phyloP scores from a whole-genome alignment of 345 rosid species.

The Brassica cretica region DNA sequence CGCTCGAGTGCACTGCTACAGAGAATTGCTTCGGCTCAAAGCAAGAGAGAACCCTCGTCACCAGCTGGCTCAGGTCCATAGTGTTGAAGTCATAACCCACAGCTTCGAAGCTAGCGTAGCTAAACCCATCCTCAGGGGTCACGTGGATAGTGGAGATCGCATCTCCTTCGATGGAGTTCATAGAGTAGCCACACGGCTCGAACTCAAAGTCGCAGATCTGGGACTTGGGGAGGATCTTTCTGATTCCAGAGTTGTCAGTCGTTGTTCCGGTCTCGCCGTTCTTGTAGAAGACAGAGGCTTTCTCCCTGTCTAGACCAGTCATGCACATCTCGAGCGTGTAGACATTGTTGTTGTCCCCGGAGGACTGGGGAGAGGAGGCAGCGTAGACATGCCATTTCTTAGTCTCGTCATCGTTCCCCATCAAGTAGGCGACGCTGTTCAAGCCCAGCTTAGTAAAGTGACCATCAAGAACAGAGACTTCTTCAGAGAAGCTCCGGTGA shows the following conservation, averaged over 20 bases:
- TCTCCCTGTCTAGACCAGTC: conserved; percentile 79
- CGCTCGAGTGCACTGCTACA: conserved; percentile 59
- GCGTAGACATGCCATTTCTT: conserved; percentile 94
- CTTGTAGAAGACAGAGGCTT: conserved; percentile 75
- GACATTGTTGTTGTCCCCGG: conserved; percentile 33
- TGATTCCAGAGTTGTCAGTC: conserved; percentile 81
- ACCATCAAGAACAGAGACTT: conserved; percentile 74
- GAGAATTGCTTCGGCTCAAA: conserved; percentile 77
- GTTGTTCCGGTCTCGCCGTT: conserved; percentile 51
- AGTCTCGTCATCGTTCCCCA: conserved; percentile 61
- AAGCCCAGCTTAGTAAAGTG: conserved; percentile 61
- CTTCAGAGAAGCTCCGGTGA: conserved; percentile 83
- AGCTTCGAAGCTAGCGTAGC: conserved; percentile 94
- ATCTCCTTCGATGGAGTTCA: conserved; percentile 82
- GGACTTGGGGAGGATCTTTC: conserved; percentile 83
- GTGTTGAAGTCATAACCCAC: conserved; percentile 66
- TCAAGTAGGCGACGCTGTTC: conserved; percentile 63
- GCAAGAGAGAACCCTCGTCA: conserved; percentile 78
- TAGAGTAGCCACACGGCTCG: conserved; percentile 97
- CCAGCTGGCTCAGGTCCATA: conserved; percentile 45
- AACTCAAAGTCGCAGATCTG: conserved; percentile 90
- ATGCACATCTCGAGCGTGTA: conserved; percentile 93
- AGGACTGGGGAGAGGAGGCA: conserved; percentile 56
- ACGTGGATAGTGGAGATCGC: conserved; percentile 88
- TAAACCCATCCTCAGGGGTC: conserved; percentile 93